A percentile compares a stretch with the other conserved stretches of the same genome.
Evolutionary conservation across 345 rosid genomes (phyloP).

Genomic region (Melastoma malabathricum): DNA sequence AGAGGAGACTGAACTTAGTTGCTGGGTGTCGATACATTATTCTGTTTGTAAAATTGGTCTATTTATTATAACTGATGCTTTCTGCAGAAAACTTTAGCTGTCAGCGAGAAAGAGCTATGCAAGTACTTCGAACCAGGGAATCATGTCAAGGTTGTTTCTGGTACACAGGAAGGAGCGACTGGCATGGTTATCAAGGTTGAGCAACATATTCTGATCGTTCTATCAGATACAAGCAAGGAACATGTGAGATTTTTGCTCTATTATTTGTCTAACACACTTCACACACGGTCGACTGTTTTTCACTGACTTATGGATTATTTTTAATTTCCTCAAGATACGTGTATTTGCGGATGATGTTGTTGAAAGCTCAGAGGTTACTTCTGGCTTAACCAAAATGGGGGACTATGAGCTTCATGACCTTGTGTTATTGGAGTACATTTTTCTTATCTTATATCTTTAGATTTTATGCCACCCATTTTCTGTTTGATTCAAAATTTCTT

Average conservation of each 20-base stretch:
- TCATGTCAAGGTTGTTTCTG: constrained; percentile 91
- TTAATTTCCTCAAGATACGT: too few relatives aligned
- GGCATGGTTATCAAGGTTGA: constrained; percentile 99
- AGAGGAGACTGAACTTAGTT: constrained; percentile 18
- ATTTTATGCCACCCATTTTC: background rate
- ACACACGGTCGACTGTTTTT: constrained; percentile 29
- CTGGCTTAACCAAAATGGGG: constrained; percentile 78
- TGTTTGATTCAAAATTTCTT: background rate
- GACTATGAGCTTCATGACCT: constrained; percentile 95
- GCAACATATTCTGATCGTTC: constrained; percentile 77
- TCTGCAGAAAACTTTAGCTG: constrained; percentile 70
- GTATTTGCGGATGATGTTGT: constrained; percentile 33
- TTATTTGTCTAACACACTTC: constrained; percentile 12
- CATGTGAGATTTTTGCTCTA: constrained; percentile 55
- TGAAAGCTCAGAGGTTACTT: constrained; percentile 90
- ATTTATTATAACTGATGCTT: constrained; percentile 4
- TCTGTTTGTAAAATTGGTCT: background rate
- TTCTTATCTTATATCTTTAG: constrained; percentile 1
- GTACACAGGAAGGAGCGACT: constrained; percentile 86
- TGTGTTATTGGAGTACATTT: constrained; percentile 75
- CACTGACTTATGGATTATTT: too few relatives aligned
- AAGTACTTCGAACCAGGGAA: constrained; percentile 96
- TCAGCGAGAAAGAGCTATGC: constrained; percentile 78
- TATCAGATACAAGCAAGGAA: constrained; percentile 90
- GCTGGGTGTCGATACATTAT: background rate